Evolutionary conservation across 495 filamentous ascomycete species (phyloP), one percentile per base, ranked within the genome.

Genomic region (Xylaria nigripes): DNA sequence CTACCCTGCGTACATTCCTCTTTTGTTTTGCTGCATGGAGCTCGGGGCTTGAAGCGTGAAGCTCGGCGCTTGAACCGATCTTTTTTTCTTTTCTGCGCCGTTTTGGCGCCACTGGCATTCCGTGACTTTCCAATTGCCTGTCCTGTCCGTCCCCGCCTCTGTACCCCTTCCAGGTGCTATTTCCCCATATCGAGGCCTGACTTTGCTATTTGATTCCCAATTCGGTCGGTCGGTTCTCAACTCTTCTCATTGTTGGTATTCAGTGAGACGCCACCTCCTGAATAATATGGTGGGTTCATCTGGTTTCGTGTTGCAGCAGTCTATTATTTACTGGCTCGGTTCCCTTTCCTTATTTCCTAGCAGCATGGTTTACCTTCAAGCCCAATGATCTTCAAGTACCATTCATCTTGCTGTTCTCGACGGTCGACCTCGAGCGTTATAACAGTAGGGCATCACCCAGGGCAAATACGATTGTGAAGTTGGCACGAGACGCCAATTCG

Each of bases 71-170:
- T 40, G 16, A 40, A 40, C 15, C 32, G 22, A 23, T 22, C 27
- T 32, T 48, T 42, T 42, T 42, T 54, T 48, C 25, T 42, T 48
- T 41, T 42, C 32, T 34, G 15, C 25, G 30, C 24, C 27, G 44
- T 16, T 40, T 18, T 48, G 45, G 44, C 51, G 51, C 45, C 19
- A 32, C 18, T 47, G 34, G 24, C 27, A 38, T 29, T 23, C 45
- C 32, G 34, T 48, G 44, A 19, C 51, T 48, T 54, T 32, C 13
- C n/a, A 40, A 7, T 12, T 41, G 42, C 32, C 32, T 38, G 51
- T 45, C 27, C 34, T 12, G 25, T 40, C 22, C 43, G 16, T 30
- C 43, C 47, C 22, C 19, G 32, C 36, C 15, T 18, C 36, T 18
- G n/a, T 40, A 36, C 4, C 4, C 15, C 5, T 5, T 36, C 32